Percentiles rank a stretch among this genome's conserved stretches.
phyloP scores from a whole-genome alignment of 192 early-diverging fungal species.

The Mortierella alpina region DNA sequence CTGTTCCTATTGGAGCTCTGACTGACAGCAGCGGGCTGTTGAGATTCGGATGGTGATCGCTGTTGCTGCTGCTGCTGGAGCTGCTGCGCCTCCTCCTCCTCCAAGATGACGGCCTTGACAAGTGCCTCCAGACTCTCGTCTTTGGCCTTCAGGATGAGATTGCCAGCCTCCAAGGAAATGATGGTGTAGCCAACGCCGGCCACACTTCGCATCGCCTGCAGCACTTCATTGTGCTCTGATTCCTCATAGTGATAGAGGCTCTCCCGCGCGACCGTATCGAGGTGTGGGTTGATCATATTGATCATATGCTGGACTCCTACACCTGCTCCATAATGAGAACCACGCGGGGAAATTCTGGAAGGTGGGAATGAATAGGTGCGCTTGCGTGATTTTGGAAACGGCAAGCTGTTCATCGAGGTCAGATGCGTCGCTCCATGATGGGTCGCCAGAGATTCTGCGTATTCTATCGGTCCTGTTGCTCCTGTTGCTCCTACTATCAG shows the following conservation, averaged over 20 bases:
- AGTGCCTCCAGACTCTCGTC: conserved; percentile 56
- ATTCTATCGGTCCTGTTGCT: not conserved
- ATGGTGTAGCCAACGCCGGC: conserved; percentile 44
- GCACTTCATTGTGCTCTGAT: conserved; percentile 8
- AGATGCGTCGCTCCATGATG: conserved; percentile 10
- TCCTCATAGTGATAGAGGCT: conserved; percentile 23
- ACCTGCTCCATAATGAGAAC: conserved; percentile 1
- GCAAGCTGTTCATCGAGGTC: not conserved
- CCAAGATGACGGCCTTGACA: conserved; percentile 17
- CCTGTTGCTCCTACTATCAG: not conserved
- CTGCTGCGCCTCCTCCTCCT: conserved; percentile 8
- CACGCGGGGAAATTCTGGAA: conserved; percentile 14
- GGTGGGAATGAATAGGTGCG: conserved; percentile 55
- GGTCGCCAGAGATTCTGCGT: conserved; percentile 14
- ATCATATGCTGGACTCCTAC: conserved; percentile 15
- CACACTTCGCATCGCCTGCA: conserved; percentile 45
- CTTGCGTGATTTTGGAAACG: conserved; percentile 15
- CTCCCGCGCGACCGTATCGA: conserved; percentile 44
- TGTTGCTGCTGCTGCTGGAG: not conserved
- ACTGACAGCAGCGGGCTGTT: not conserved
- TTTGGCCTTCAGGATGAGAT: conserved; percentile 57
- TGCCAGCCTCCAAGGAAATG: conserved; percentile 40
- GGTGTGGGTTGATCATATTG: conserved; percentile 44
- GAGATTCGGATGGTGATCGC: not conserved
- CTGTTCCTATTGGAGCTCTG: conserved; percentile 21